Evolutionary conservation across 2,329 filamentous ascomycete genomes (phyloP).

Genomic region (Aspergillus fischeri): DNA sequence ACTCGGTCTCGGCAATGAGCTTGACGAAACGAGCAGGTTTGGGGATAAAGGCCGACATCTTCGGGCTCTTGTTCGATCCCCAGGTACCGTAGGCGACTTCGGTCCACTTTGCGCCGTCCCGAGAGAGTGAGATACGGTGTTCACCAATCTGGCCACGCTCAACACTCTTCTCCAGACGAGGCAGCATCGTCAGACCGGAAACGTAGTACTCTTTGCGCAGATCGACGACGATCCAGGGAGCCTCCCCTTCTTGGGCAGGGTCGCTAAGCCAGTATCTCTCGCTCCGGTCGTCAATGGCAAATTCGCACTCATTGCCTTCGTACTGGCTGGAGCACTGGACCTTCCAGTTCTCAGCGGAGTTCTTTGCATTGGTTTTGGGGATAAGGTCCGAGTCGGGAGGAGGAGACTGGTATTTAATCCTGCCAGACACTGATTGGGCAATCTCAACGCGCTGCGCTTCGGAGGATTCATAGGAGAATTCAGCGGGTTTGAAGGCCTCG

Average conservation of each 20-base stretch:
- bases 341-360: neutral
- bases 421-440: neutral
- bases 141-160: slow-evolving; percentile 11
- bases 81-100: slow-evolving; percentile 19
- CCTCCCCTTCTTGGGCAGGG: neutral
- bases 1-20: neutral
- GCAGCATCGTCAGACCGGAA: slow-evolving; percentile 15
- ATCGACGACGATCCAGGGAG: slow-evolving; percentile 5
- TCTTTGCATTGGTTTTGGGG: neutral
- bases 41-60: slow-evolving; percentile 16
- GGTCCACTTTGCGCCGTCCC: slow-evolving; percentile 7
- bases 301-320: slow-evolving; percentile 4
- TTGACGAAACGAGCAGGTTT: slow-evolving; percentile 11
- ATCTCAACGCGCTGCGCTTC: slow-evolving; percentile 4
- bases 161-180: slow-evolving; percentile 3
- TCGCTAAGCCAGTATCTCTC: slow-evolving; percentile 15
- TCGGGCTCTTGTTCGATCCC: slow-evolving; percentile 15
- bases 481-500: slow-evolving; percentile 11
- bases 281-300: slow-evolving; percentile 11
- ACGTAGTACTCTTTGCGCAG: slow-evolving; percentile 11
- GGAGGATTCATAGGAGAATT: slow-evolving; percentile 12
- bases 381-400: slow-evolving; percentile 2
- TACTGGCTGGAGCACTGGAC: slow-evolving; percentile 3
- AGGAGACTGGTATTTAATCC: slow-evolving; percentile 4
- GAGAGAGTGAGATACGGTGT: slow-evolving; percentile 7